Evolutionary conservation across 139 green algal genomes (phyloP).

Genomic region (Haematococcus sp.): DNA sequence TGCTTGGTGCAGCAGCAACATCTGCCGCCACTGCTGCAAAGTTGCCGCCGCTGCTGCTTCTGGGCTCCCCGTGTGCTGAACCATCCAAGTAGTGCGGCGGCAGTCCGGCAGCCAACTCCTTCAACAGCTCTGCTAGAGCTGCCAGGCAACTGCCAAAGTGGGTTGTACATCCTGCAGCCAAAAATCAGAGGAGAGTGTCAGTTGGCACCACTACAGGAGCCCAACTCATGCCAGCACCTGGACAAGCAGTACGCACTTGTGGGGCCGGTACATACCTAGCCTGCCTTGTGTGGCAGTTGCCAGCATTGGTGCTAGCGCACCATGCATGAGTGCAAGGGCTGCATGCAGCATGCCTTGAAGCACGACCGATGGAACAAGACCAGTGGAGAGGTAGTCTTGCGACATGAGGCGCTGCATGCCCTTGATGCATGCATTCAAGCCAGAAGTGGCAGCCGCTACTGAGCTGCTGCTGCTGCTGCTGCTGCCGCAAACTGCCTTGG

Average conservation of each 20-base stretch:
- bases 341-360: constrained; percentile 15
- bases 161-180: too few relatives aligned
- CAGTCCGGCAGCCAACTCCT: background rate
- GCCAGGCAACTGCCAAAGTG: background rate
- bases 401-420: constrained; percentile 16
- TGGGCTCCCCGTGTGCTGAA: too few relatives aligned
- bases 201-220: too few relatives aligned
- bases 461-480: background rate
- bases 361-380: constrained; percentile 11
- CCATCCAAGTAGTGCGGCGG: background rate
- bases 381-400: background rate
- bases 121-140: background rate
- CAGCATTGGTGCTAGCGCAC: constrained; percentile 24
- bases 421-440: background rate
- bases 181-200: too few relatives aligned
- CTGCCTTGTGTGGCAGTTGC: background rate
- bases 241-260: background rate
- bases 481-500: background rate
- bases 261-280: background rate
- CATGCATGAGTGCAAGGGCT: constrained; percentile 14
- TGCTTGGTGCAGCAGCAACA: background rate
- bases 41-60: too few relatives aligned
- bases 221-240: too few relatives aligned
- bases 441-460: background rate
- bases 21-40: too few relatives aligned